Percentiles rank a stretch among this genome's conserved stretches.
phyloP scores from a whole-genome alignment of 257 asterid genomes.

The Solanum peruvianum region DNA sequence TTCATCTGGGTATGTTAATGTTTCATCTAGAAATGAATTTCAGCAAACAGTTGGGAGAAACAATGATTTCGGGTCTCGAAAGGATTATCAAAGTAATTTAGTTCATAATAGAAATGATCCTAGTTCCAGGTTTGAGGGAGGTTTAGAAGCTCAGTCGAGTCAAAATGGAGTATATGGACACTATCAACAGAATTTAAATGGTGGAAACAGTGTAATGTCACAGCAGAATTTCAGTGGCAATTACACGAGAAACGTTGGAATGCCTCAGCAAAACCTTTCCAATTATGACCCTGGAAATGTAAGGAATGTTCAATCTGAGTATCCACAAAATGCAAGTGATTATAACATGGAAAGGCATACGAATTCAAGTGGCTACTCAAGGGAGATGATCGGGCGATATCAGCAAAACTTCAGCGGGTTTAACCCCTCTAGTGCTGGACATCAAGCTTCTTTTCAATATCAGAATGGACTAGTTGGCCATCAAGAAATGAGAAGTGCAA shows the following conservation, averaged over 20 bases:
- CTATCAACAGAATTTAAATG: constrained; percentile 5
- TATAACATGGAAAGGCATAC: background rate
- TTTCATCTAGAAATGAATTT: background rate
- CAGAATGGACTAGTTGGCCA: constrained; percentile 9
- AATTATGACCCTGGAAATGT: constrained; percentile 3
- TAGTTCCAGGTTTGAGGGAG: background rate
- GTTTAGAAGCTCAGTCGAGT: background rate
- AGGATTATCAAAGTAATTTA: background rate
- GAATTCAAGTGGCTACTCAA: background rate
- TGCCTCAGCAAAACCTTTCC: constrained; percentile 2
- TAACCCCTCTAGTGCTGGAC: constrained; percentile 9
- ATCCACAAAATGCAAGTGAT: background rate
- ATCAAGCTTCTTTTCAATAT: constrained; percentile 7
- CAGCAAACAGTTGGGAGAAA: background rate
- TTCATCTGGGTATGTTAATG: background rate
- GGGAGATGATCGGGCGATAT: background rate
- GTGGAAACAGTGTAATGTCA: background rate
- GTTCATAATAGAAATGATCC: background rate
- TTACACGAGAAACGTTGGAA: constrained; percentile 1
- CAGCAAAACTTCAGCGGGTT: constrained; percentile 10
- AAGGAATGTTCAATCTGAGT: constrained; percentile 7
- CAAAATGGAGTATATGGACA: background rate
- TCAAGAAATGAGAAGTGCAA: constrained; percentile 2
- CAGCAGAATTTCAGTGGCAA: constrained; percentile 11
- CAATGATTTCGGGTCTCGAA: background rate